Evolutionary conservation across 2,329 filamentous ascomycete genomes (phyloP).

Genomic region (Cladosporium sp.): DNA sequence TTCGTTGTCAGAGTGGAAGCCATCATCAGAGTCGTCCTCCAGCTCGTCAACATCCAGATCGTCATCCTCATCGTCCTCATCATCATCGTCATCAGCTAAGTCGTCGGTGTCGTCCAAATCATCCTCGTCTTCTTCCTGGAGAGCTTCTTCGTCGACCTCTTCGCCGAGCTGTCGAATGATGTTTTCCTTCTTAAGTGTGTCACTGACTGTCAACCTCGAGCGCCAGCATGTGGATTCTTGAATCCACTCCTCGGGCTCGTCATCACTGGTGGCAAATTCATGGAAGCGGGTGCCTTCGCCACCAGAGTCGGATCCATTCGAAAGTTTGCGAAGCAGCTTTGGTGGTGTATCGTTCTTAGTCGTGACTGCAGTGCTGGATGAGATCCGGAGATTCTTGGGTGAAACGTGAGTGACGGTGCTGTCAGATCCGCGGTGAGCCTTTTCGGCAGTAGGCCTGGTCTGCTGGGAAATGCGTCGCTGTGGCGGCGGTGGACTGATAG

Average conservation of each 20-base stretch:
- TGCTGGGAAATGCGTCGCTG: constrained; percentile 22
- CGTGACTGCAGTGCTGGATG: constrained; percentile 21
- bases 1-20: constrained; percentile 80
- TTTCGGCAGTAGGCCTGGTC: constrained; percentile 15
- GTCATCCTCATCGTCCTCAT: constrained; percentile 61
- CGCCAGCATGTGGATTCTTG: constrained; percentile 65
- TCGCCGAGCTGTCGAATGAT: constrained; percentile 80
- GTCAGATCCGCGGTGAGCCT: constrained; percentile 50
- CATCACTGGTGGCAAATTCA: constrained; percentile 82
- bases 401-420: constrained; percentile 52
- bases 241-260: constrained; percentile 90
- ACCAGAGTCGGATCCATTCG: constrained; percentile 42
- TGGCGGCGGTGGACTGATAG: constrained; percentile 45
- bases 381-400: constrained; percentile 31
- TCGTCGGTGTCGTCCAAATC: constrained; percentile 44
- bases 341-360: constrained; percentile 35
- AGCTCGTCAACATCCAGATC: constrained; percentile 63
- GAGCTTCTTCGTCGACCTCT: constrained; percentile 87
- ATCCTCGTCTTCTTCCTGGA: constrained; percentile 60
- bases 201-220: constrained; percentile 79
- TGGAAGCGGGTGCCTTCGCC: constrained; percentile 69
- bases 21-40: constrained; percentile 55
- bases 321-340: constrained; percentile 33
- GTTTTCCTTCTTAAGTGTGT: constrained; percentile 87
- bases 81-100: constrained; percentile 50